Evolutionary conservation across 2,329 filamentous ascomycete species (phyloP).

Genomic region (Amylocarpus encephaloides): DNA sequence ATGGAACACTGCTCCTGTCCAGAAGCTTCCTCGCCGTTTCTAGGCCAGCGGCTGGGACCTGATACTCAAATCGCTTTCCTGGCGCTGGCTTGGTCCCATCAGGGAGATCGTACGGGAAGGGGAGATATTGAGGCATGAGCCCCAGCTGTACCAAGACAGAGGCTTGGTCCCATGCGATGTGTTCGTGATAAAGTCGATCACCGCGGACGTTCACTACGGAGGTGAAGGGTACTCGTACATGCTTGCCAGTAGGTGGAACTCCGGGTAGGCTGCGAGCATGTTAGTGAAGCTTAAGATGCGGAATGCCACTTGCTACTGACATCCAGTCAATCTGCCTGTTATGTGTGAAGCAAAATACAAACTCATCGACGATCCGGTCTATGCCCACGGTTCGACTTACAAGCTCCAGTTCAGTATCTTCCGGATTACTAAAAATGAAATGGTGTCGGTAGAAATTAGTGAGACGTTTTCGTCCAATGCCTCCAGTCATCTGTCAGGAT

Average conservation of each 20-base stretch:
- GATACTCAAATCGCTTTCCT: conserved; percentile 44
- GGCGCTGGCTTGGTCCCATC: conserved; percentile 28
- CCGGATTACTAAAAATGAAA: conserved; percentile 69
- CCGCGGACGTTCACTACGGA: conserved; percentile 62
- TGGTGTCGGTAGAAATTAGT: conserved; percentile 70
- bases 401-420: conserved; percentile 60
- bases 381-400: conserved; percentile 66
- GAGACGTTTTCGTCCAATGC: conserved; percentile 56
- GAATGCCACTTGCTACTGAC: conserved; percentile 37
- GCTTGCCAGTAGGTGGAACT: conserved; percentile 48
- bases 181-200: conserved; percentile 62
- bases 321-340: conserved; percentile 60
- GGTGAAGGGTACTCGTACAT: conserved; percentile 55
- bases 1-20: conserved; percentile 45
- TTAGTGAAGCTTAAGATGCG: not conserved
- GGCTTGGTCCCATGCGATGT: conserved; percentile 65
- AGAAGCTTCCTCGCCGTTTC: conserved; percentile 45
- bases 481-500: conserved; percentile 42
- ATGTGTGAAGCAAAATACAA: conserved; percentile 60
- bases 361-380: conserved; percentile 67
- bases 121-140: conserved; percentile 38
- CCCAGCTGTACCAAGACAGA: conserved; percentile 56
- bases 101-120: conserved; percentile 42
- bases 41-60: conserved; percentile 52
- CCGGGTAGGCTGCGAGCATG: conserved; percentile 43